Base-by-base conservation (phyloP, 257 asterid species). In the Jacaranda copaia region DNA sequence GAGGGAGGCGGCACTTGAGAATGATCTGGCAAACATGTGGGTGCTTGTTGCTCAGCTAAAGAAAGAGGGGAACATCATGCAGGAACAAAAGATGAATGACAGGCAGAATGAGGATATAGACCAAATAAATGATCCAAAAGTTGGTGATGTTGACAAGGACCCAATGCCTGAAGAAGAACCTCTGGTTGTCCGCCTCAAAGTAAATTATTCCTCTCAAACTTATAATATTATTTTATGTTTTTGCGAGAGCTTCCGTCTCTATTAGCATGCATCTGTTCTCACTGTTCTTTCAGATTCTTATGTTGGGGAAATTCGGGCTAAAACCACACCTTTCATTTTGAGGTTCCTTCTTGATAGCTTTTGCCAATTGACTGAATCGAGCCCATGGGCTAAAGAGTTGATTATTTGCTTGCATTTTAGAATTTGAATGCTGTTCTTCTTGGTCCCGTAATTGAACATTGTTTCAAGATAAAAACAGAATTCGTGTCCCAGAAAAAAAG, bases 11-110 rank as follows among this genome's bases (percentile, higher is more conserved):
- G 85, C 89, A 59, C 70, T 94, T 57, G 99, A 94, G 79, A 94
- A 92, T 77, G 99, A 94, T 80, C 84, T 94, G 80, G 96, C 98
- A 32, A 94, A 94, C 65, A 94, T 94, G 99, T 94, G 99, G 99
- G 98, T 94, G 81, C 90, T 92, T 58, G 93, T 94, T 80, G 93
- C 99, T 72, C 99, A 87, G 91, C 86, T 94, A 70, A 94, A 88
- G 87, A 89, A 87, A 84, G 94, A 90, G 73, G 88, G 85, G 20
- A 87, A 80, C 15, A 82, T 78, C 51, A 9, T 64, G 7, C 88
- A 79, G 51, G 93, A 85, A 20, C 72, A 72, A 56, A 86, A 86
- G 75, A 74, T 73, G 49, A 78, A 74, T 55, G 78, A 80, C 51
- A 73, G 82, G 70, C 88, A 74, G 38, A 72, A 60, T 71, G 85